Evolutionary conservation across 495 filamentous ascomycete species (phyloP), one percentile per base, ranked within the genome.

Genomic region (Xylaria acuta): DNA sequence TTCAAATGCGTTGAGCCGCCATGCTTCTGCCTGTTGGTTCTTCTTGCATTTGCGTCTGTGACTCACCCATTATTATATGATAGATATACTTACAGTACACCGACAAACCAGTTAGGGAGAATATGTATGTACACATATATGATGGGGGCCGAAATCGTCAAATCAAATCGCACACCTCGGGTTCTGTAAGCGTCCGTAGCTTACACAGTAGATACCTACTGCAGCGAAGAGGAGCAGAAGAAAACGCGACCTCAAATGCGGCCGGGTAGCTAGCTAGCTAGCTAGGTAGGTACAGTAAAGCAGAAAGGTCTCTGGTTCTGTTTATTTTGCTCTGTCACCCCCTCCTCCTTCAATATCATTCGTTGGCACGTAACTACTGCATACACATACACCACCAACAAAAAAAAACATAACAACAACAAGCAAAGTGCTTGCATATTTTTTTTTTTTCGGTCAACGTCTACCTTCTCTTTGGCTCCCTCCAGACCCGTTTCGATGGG

Each of bases 171-270:
- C 36, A 27, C 36, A 18, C 49, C 49, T 56, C 25, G 32, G 9
- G 18, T 22, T 43, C 56, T 69, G 67, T 70, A 36, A 62, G 56
- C 58, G 58, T 63, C 68, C 30, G 41, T 27, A 60, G 53, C 56
- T 41, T 49, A 58, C 16, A 1, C 20, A n/a, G 16, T 18, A 18
- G 3, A 0, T 32, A 58, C 53, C 32, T 60, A n/a, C 43, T 53
- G 68, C 68, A 70, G 45, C 56, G 58, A 53, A 70, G 68, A 62
- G 56, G 67, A 60, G 67, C 32, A 5, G 25, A 47, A 47, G n/a
- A 34, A 64, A 47, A 71, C 69, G 69, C 69, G 69, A 71, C 69
- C 69, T 64, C 45, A 64, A 14, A 64, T 71, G 69, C 69, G 69
- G 69, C 69, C 69, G 8, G 36, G 59, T 27, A n/a, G 36, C 36